These are phyloP conservation scores for Gremmenia infestans DNA, from an alignment of 2,329 filamentous ascomycete species.

Conservation along the genomic window DNA sequence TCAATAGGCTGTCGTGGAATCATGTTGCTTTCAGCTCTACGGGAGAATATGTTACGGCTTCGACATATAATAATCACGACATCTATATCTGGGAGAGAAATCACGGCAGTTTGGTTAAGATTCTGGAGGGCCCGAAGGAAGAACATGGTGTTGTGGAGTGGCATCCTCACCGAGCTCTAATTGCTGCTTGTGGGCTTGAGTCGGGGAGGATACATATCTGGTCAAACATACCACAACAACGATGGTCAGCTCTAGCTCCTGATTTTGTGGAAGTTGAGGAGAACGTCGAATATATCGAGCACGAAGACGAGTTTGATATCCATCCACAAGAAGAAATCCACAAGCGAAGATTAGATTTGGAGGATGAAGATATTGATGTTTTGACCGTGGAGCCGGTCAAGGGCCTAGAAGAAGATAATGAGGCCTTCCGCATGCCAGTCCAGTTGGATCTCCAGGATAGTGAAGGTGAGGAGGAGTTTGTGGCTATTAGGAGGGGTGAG, in stretches of 20 bases:
- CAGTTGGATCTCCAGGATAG: conserved; percentile 89
- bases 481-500: conserved; percentile 67
- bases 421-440: conserved; percentile 84
- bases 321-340: conserved; percentile 93
- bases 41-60: conserved; percentile 92
- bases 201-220: conserved; percentile 92
- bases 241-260: conserved; percentile 93
- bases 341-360: conserved; percentile 80
- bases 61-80: conserved; percentile 97
- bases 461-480: conserved; percentile 88
- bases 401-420: conserved; percentile 48
- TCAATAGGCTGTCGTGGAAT: conserved; percentile 94
- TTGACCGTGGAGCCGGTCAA: conserved; percentile 68
- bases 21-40: conserved; percentile 92
- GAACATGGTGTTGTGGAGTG: conserved; percentile 96
- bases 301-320: conserved; percentile 97
- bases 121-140: conserved; percentile 93
- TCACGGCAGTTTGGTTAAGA: conserved; percentile 90
- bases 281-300: conserved; percentile 93
- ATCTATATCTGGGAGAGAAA: conserved; percentile 97
- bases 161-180: conserved; percentile 83
- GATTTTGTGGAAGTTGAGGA: conserved; percentile 98
- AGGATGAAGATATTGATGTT: conserved; percentile 92
- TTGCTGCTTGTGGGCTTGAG: conserved; percentile 89
- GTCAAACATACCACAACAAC: conserved; percentile 91